A percentile compares a stretch with the other conserved stretches of the same genome.
These are phyloP conservation scores for Pleurotus salmoneostramineus DNA, from an alignment of 768 basidiomycete species.

Conservation along the genomic window DNA sequence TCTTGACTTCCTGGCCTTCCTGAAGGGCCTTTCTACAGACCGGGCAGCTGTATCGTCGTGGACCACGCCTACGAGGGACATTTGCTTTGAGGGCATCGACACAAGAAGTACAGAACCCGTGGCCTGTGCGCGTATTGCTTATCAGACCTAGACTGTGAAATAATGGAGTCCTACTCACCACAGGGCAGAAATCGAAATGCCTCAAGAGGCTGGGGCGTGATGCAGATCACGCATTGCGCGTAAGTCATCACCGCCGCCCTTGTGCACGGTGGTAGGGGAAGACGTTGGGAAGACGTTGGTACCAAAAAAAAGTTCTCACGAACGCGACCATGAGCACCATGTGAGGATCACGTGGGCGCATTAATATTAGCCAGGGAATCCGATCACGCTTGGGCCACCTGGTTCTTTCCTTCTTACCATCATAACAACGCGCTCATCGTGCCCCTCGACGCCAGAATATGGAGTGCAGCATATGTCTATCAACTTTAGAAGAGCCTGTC, in stretches of 20 bases:
- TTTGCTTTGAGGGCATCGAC: slow-evolving; percentile 16
- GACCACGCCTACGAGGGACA: slow-evolving; percentile 5
- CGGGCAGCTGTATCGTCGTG: slow-evolving; percentile 11
- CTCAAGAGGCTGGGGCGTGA: slow-evolving; percentile 17
- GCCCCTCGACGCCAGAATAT: not conserved
- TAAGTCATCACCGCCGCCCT: slow-evolving; percentile 1
- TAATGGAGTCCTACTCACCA: slow-evolving; percentile 21
- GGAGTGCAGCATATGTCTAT: slow-evolving; percentile 3
- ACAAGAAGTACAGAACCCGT: slow-evolving; percentile 38
- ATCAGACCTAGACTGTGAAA: not conserved
- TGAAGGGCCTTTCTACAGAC: slow-evolving; percentile 15
- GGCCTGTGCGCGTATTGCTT: slow-evolving; percentile 23
- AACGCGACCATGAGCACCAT: too few species aligned
- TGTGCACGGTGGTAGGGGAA: too few species aligned
- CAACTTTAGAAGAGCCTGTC: not conserved
- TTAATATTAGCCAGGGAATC: too few species aligned
- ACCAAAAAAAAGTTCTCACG: too few species aligned
- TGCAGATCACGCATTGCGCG: slow-evolving; percentile 22
- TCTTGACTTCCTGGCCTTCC: slow-evolving; percentile 1
- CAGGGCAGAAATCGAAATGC: slow-evolving; percentile 29
- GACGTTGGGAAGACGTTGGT: too few species aligned
- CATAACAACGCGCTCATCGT: not conserved
- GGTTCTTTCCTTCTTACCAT: too few species aligned
- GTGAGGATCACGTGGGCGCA: too few species aligned
- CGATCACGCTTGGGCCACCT: not conserved